phyloP scores from a whole-genome alignment of 2,329 filamentous ascomycete genomes.

The Onygena corvina region DNA sequence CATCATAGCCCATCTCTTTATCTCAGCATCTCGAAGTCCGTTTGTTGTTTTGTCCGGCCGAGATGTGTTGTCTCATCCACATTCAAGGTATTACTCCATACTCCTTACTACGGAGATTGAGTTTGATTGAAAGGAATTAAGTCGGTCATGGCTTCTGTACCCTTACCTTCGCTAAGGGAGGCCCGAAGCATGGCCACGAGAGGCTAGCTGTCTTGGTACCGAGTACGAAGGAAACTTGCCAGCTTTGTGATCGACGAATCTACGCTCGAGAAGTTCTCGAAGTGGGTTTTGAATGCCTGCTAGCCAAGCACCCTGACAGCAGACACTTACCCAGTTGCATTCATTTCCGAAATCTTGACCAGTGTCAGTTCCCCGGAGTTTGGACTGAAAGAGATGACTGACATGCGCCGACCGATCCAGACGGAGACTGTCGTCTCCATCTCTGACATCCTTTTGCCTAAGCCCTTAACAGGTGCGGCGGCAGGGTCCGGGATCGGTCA shows the following conservation, averaged over 20 bases:
- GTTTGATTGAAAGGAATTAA: neutral
- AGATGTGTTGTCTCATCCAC: neutral
- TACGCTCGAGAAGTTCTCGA: neutral
- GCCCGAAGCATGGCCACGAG: neutral
- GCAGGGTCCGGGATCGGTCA: neutral
- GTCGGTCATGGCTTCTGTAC: too few species aligned
- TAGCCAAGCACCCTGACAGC: neutral
- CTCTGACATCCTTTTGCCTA: conserved; percentile 8
- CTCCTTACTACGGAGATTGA: neutral
- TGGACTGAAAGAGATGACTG: neutral
- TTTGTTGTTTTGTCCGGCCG: neutral
- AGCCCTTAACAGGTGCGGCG: neutral
- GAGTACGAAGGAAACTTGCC: neutral
- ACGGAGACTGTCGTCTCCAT: conserved; percentile 2
- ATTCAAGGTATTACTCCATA: neutral
- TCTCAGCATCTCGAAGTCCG: neutral
- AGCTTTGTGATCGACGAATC: neutral
- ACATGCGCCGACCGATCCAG: neutral
- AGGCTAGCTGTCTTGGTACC: neutral
- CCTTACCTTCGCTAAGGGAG: neutral
- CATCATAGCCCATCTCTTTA: neutral
- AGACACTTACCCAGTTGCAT: neutral
- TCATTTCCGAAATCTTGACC: conserved; percentile 1
- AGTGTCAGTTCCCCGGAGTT: neutral
- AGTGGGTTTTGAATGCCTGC: neutral